A percentile compares a stretch with the other conserved stretches of the same genome.
phyloP scores from a whole-genome alignment of 139 green algal species.

The Micractinium sp. region DNA sequence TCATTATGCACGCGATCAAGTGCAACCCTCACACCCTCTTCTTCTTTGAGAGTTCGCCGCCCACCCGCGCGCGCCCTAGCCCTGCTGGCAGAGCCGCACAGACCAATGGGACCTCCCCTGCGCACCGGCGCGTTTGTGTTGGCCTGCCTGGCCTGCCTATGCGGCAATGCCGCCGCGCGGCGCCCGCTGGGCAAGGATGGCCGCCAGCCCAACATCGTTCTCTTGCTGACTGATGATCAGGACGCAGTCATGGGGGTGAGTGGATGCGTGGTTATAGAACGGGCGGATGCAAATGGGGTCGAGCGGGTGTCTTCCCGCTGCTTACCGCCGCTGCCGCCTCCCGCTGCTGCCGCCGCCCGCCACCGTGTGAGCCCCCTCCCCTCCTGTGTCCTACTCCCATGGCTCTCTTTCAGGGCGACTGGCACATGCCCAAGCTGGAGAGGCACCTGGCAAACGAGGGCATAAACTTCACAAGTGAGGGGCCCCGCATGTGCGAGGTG shows the following conservation, averaged over 20 bases:
- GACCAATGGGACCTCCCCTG: too few species aligned
- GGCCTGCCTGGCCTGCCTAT: too few species aligned
- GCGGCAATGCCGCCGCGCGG: too few species aligned
- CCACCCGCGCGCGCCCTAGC: too few species aligned
- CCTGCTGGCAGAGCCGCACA: too few species aligned
- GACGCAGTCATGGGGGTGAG: conserved; percentile 3
- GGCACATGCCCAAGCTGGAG: background rate
- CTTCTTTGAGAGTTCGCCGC: too few species aligned
- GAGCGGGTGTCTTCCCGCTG: too few species aligned
- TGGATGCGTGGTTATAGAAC: background rate
- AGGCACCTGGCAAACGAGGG: conserved; percentile 2
- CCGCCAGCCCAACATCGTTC: background rate
- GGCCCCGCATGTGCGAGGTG: background rate
- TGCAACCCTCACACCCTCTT: too few species aligned
- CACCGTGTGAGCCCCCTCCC: background rate
- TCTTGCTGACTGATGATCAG: background rate
- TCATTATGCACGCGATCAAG: too few species aligned
- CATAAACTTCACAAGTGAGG: background rate
- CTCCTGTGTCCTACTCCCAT: background rate
- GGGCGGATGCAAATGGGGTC: too few species aligned
- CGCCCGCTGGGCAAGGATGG: background rate
- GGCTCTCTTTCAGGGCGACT: background rate
- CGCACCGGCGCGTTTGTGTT: too few species aligned
- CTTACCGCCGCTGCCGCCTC: background rate
- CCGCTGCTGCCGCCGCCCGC: background rate